These are phyloP conservation scores for Solanum boliviense DNA, from an alignment of 257 asterid genomes.

Conservation along the genomic window DNA sequence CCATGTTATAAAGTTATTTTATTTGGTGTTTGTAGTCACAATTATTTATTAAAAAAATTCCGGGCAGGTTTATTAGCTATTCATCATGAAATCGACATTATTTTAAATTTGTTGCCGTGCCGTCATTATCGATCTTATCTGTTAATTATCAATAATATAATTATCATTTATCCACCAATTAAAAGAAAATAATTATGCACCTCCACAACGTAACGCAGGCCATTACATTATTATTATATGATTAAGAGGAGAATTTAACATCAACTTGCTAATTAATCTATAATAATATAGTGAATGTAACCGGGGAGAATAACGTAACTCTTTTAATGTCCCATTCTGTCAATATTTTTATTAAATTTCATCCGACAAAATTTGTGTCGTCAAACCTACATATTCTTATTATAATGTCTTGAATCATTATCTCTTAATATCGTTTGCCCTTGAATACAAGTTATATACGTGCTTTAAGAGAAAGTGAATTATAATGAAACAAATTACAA, in stretches of 20 bases:
- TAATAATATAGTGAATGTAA: background rate
- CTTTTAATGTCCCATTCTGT: background rate
- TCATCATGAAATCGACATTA: conserved; percentile 4
- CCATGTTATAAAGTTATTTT: conserved; percentile 8
- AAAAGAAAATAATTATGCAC: background rate
- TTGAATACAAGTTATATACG: background rate
- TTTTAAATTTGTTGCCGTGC: conserved; percentile 3
- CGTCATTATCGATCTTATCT: background rate
- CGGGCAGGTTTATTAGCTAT: background rate
- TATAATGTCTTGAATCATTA: background rate
- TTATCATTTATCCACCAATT: background rate
- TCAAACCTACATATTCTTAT: background rate
- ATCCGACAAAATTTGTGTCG: background rate
- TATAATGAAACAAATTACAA: background rate
- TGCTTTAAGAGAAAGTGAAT: background rate
- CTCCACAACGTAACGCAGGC: background rate
- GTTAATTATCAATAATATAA: background rate
- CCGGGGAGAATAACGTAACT: background rate
- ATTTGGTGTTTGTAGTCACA: background rate
- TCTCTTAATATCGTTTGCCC: background rate
- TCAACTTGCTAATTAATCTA: background rate
- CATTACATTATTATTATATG: background rate
- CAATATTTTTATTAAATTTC: background rate
- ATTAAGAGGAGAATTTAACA: background rate
- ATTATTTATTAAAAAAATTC: background rate